Evolutionary conservation across 371 early-diverging fungal species (phyloP).

Genomic region (Cokeromyces recurvatus): DNA sequence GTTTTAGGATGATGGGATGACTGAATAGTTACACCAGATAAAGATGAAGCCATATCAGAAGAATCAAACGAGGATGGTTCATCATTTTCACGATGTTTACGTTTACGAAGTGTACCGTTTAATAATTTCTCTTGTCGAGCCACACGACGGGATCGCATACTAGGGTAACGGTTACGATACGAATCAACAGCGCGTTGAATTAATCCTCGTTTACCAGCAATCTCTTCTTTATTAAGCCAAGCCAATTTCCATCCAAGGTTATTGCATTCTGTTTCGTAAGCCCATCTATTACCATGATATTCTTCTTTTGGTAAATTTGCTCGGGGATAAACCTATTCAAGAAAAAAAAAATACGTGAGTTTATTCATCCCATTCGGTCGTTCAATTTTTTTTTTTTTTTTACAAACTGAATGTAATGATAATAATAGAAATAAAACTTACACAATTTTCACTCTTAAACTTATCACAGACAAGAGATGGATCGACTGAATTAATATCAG

Average conservation of each 20-base stretch:
- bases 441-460: constrained; percentile 77
- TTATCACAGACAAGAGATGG: constrained; percentile 58
- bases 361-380: neutral
- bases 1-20: constrained; percentile 30
- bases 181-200: constrained; percentile 95
- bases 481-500: constrained; percentile 68
- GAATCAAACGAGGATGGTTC: constrained; percentile 1
- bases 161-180: constrained; percentile 84
- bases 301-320: constrained; percentile 64
- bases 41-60: constrained; percentile 2
- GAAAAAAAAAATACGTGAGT: neutral
- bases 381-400: too few species aligned
- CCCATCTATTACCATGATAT: constrained; percentile 90
- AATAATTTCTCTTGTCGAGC: constrained; percentile 76
- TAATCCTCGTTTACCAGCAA: constrained; percentile 86
- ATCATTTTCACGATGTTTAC: constrained; percentile 37
- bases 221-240: constrained; percentile 76
- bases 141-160: constrained; percentile 75
- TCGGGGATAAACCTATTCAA: constrained; percentile 46
- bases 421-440: constrained; percentile 33
- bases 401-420: neutral
- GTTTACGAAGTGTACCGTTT: constrained; percentile 47
- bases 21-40: constrained; percentile 6
- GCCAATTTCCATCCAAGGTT: constrained; percentile 86
- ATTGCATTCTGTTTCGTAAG: constrained; percentile 91